Conservation (phyloP, 2,329 filamentous ascomycete genomes). For the Ceratocystiopsis brevicomis region DNA sequence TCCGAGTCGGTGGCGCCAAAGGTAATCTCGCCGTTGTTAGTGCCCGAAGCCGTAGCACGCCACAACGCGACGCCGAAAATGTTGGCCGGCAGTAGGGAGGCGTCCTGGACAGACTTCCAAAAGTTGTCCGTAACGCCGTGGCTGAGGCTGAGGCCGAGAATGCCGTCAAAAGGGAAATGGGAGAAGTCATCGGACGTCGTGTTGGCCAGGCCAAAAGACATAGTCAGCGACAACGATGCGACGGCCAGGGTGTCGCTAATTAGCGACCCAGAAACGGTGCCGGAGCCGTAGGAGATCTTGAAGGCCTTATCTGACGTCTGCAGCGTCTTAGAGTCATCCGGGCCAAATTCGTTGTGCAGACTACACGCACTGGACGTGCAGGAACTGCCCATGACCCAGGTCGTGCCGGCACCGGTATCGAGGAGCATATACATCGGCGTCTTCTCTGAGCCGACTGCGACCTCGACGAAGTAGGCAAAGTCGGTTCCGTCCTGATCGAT, state of each 20-base stretch:
- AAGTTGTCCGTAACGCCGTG: conserved; percentile 44
- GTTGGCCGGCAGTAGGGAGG: conserved; percentile 39
- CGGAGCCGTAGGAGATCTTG: conserved; percentile 57
- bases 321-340: conserved; percentile 44
- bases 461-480: conserved; percentile 44
- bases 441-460: conserved; percentile 32
- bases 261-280: conserved; percentile 47
- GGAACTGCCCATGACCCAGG: conserved; percentile 62
- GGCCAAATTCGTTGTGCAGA: conserved; percentile 51
- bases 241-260: conserved; percentile 49
- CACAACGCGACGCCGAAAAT: conserved; percentile 55
- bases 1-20: conserved; percentile 52
- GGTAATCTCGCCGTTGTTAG: conserved; percentile 55
- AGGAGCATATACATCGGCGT: conserved; percentile 42
- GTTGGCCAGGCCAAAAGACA: conserved; percentile 55
- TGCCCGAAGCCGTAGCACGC: conserved; percentile 44
- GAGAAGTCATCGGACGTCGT: conserved; percentile 56
- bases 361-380: conserved; percentile 50
- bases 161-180: conserved; percentile 72
- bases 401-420: conserved; percentile 51
- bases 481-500: conserved; percentile 47
- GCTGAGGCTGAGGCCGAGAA: conserved; percentile 56
- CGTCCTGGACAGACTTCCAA: conserved; percentile 38
- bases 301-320: conserved; percentile 35
- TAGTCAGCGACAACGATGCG: conserved; percentile 41